A percentile compares a stretch with the other conserved stretches of the same genome.
These are phyloP conservation scores for Exophiala calicioides DNA, from an alignment of 2,329 filamentous ascomycete genomes.

Conservation along the genomic window DNA sequence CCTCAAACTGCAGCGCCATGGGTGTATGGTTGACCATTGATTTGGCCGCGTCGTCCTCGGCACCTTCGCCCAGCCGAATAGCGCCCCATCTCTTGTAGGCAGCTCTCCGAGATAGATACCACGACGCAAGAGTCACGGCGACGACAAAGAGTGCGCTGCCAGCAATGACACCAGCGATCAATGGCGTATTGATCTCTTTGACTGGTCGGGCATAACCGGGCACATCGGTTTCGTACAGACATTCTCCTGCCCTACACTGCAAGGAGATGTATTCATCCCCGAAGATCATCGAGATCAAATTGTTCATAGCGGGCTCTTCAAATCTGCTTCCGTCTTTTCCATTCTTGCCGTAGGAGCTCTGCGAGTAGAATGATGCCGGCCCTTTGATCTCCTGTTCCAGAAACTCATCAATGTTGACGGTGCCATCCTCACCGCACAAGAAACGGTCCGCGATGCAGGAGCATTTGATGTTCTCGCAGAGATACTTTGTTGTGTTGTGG, in stretches of 20 bases:
- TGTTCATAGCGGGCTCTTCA: conserved; percentile 88
- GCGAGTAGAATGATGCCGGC: conserved; percentile 79
- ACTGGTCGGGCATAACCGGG: conserved; percentile 86
- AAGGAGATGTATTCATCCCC: conserved; percentile 88
- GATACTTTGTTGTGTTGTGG: conserved; percentile 80
- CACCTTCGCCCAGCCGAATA: conserved; percentile 79
- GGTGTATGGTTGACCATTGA: conserved; percentile 91
- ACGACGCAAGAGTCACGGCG: conserved; percentile 77
- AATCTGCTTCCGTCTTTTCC: conserved; percentile 77
- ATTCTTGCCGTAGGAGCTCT: conserved; percentile 55
- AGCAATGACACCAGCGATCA: conserved; percentile 92
- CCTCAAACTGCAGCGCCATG: conserved; percentile 81
- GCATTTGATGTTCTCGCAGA: conserved; percentile 81
- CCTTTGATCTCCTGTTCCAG: conserved; percentile 79
- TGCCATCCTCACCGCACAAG: conserved; percentile 88
- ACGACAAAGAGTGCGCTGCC: conserved; percentile 83
- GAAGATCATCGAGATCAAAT: conserved; percentile 83
- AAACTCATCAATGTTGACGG: conserved; percentile 90
- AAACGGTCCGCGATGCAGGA: conserved; percentile 87
- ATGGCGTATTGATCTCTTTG: conserved; percentile 93
- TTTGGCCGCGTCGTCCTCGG: conserved; percentile 81
- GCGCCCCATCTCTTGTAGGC: conserved; percentile 63
- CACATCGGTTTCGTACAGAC: conserved; percentile 87
- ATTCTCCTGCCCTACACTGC: conserved; percentile 82
- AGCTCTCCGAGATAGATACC: conserved; percentile 81